Evolutionary conservation across 768 basidiomycete species (phyloP).

Genomic region (Chiua virens): DNA sequence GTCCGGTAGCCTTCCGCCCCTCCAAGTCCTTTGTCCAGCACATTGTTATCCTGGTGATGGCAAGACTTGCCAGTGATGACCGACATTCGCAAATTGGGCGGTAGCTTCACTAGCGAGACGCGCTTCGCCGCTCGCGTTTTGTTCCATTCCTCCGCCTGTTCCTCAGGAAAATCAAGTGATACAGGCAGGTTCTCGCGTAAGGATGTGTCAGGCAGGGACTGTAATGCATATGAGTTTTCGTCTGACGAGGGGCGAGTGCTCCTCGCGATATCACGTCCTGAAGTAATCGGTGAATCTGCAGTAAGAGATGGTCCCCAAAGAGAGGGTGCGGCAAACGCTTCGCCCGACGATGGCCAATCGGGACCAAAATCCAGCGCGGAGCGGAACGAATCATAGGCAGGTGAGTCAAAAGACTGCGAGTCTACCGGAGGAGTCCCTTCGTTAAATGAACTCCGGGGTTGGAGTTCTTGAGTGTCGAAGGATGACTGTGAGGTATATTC

Average conservation of each 20-base stretch:
- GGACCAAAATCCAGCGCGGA: conserved; percentile 60
- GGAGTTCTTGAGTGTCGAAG: conserved; percentile 32
- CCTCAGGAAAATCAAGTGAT: conserved; percentile 48
- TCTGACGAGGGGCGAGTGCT: conserved; percentile 33
- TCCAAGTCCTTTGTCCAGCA: conserved; percentile 8
- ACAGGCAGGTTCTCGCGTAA: conserved; percentile 48
- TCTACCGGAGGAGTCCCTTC: conserved; percentile 8
- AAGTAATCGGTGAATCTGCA: conserved; percentile 38
- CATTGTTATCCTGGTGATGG: not conserved
- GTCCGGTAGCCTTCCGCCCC: conserved; percentile 2
- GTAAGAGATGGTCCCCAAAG: conserved; percentile 32
- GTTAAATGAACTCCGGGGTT: conserved; percentile 11
- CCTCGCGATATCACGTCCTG: conserved; percentile 29
- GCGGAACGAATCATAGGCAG: conserved; percentile 60
- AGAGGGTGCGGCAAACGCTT: conserved; percentile 36
- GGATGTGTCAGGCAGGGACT: conserved; percentile 21
- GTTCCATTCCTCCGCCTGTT: conserved; percentile 88
- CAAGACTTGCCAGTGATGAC: conserved; percentile 18
- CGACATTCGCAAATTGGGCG: conserved; percentile 47
- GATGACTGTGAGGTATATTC: conserved; percentile 35
- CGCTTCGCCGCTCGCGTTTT: conserved; percentile 82
- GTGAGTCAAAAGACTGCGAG: conserved; percentile 42
- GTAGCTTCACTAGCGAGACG: conserved; percentile 77
- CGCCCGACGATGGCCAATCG: conserved; percentile 46
- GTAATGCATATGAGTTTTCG: conserved; percentile 22